These are phyloP conservation scores for Myrica gale DNA, from an alignment of 306 rosid species.

Conservation along the genomic window DNA sequence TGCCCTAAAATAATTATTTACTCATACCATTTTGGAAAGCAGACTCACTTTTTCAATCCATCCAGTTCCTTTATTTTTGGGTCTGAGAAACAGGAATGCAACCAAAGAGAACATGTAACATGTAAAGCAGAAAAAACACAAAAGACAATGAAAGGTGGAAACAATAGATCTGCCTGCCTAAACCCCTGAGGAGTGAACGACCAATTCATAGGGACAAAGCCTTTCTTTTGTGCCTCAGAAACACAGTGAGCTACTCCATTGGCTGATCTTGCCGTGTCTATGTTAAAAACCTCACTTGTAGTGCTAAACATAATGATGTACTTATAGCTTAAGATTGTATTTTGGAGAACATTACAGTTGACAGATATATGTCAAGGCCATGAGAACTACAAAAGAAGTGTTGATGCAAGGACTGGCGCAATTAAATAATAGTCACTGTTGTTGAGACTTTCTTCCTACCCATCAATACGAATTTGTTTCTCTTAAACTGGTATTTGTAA, in stretches of 20 bases:
- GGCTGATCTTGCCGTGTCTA: background rate
- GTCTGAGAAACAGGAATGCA: background rate
- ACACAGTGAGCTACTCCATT: background rate
- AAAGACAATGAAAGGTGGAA: background rate
- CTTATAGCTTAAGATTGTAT: background rate
- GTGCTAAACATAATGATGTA: constrained; percentile 2
- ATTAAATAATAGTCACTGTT: background rate
- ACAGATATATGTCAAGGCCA: background rate
- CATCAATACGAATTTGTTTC: background rate
- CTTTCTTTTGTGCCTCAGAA: background rate
- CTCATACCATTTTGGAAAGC: constrained; percentile 12
- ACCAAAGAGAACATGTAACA: background rate
- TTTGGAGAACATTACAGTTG: background rate
- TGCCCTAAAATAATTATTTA: background rate
- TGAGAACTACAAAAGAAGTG: background rate
- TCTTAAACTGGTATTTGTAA: background rate
- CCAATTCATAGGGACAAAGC: background rate
- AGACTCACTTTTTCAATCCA: too few species aligned
- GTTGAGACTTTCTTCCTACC: background rate
- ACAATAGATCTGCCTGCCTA: background rate
- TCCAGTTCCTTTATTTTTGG: background rate
- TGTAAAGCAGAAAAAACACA: background rate
- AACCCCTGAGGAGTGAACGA: background rate
- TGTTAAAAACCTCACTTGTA: background rate
- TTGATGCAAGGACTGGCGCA: background rate